Conservation (phyloP, 306 rosid species). For the Cyamopsis tetragonoloba region DNA sequence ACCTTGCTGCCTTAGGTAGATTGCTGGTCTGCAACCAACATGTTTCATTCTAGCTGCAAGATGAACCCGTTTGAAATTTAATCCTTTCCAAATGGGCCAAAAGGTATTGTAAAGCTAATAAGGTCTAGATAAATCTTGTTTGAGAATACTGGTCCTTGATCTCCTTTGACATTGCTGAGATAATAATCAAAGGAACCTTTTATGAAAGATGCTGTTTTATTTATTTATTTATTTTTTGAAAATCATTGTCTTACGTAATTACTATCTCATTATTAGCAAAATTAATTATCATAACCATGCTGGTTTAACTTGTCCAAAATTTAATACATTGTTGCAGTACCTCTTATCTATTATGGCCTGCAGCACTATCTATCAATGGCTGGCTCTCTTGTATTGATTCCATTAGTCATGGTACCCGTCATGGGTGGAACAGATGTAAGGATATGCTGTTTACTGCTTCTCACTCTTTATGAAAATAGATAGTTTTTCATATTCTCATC, state of each 20-base stretch:
- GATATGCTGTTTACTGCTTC: constrained; percentile 27
- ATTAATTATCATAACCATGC: constrained; percentile 9
- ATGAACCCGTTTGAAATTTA: neutral
- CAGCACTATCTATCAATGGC: constrained; percentile 89
- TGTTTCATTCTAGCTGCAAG: neutral
- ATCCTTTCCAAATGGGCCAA: neutral
- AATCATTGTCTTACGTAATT: neutral
- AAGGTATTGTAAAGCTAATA: neutral
- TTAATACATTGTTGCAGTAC: constrained; percentile 45
- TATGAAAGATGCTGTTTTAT: neutral
- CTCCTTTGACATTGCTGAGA: neutral
- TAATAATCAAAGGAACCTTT: neutral
- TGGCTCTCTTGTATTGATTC: constrained; percentile 86
- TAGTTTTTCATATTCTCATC: neutral
- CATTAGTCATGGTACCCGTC: constrained; percentile 80
- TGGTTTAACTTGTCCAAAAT: constrained; percentile 13
- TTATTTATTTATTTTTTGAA: neutral
- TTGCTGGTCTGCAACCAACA: constrained; percentile 5
- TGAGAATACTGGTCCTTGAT: neutral
- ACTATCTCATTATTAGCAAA: neutral
- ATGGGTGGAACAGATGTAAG: constrained; percentile 98
- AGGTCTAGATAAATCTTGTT: neutral
- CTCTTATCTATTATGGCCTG: constrained; percentile 69
- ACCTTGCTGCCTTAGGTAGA: too few relatives aligned
- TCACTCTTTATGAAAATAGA: constrained; percentile 14